Evolutionary conservation across 2,329 filamentous ascomycete genomes (phyloP), one percentile per base, ranked within the genome.

Genomic region (Diaporthe capsici): DNA sequence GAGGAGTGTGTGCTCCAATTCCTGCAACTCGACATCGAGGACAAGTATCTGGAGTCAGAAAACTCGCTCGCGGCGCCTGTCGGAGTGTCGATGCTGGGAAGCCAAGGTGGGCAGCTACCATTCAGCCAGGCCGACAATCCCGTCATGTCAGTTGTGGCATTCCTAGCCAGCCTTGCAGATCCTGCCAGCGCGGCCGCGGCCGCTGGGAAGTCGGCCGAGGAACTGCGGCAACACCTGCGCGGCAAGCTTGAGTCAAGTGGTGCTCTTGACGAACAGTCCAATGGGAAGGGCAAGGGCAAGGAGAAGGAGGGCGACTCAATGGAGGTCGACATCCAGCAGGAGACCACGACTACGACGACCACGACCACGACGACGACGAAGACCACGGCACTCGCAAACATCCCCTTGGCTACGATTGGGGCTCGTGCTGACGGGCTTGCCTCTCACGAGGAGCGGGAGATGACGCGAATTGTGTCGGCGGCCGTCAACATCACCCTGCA

Each of bases 1-100:
- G 97, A 99, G 84, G 96, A 99, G 86, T 99, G 97, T 83, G 96
- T 98, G 22, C 90, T 98, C 80, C 97, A 98, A 83, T 99, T 99
- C 87, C 85, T 99, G 78, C 95, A 98, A 82, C 89, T 99, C 49
- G 96, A 98, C 79, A 99, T 99, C 77, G 97, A 98, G 84, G 96
- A 98, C 86, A 97, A 98, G 83, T 99, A 98, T 82, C 88, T 98
- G 13, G 96, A 98, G 80, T 92, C 95, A 10, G 93, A 96, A 80
- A 88, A 90, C 10, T 80, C 84, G 15, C 84, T 90, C 72, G 88
- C 86, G 75, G 87, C 88, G 65, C 89, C 88, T 15, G 90, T 86
- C 1, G 90, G 92, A 10, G 87, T 94, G 73, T 88, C 91, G 74
- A 87, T 94, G 88, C 87, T 97, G 49, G 93, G 94, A 47, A 90